Evolutionary conservation across 2,329 filamentous ascomycete species (phyloP).

Genomic region (Alternaria gaisen): DNA sequence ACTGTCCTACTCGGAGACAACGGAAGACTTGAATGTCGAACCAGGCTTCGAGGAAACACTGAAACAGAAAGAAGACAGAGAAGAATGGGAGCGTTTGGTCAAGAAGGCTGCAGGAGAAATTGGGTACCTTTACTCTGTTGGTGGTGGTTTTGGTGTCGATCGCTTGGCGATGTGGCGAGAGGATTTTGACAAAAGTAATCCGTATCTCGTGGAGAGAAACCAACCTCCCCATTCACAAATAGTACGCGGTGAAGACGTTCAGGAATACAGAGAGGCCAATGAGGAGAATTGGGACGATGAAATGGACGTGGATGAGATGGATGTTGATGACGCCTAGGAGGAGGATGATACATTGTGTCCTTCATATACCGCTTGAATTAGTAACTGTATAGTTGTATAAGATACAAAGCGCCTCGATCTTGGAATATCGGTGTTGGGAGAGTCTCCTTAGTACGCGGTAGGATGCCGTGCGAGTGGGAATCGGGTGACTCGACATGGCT

Average conservation of each 20-base stretch:
- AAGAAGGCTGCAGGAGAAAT: constrained; percentile 31
- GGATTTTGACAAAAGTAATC: constrained; percentile 29
- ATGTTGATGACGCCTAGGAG: constrained; percentile 15
- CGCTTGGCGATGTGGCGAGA: constrained; percentile 24
- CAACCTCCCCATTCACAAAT: background rate
- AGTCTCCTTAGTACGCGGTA: too few relatives aligned
- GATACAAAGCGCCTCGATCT: background rate
- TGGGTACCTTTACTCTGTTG: constrained; percentile 42
- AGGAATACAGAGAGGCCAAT: constrained; percentile 5
- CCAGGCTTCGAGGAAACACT: constrained; percentile 15
- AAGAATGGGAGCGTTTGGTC: constrained; percentile 18
- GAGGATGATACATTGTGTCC: background rate
- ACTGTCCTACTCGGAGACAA: constrained; percentile 28
- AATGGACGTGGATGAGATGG: constrained; percentile 20
- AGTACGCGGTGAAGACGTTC: background rate
- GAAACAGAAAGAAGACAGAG: constrained; percentile 20
- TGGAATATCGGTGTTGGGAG: background rate
- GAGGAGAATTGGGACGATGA: constrained; percentile 17
- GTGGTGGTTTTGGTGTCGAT: constrained; percentile 8
- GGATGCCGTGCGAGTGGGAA: background rate
- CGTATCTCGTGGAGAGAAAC: constrained; percentile 24
- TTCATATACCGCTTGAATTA: background rate
- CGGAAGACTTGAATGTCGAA: constrained; percentile 28
- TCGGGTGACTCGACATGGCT: background rate
- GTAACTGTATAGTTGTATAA: background rate